These are phyloP conservation scores for Aegilops tauschii DNA, from an alignment of 176 grass and related monocot genomes.

Conservation along the genomic window DNA sequence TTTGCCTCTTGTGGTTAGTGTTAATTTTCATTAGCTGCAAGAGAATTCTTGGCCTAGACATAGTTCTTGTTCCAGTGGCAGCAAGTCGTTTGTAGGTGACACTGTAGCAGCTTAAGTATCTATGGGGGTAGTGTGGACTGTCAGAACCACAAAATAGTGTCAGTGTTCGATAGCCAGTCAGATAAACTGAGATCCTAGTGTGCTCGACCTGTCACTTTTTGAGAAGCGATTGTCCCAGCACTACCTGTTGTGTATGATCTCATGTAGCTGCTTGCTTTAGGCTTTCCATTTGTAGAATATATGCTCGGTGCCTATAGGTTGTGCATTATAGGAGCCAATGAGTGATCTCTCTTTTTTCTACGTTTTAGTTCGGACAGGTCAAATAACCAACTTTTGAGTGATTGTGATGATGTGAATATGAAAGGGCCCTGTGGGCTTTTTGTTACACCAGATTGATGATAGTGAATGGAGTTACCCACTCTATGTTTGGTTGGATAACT, in stretches of 20 bases:
- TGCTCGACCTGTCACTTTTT: background rate
- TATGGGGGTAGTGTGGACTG: background rate
- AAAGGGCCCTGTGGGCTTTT: background rate
- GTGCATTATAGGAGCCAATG: background rate
- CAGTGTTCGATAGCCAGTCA: background rate
- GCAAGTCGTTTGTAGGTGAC: background rate
- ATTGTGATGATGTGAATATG: conserved; percentile 10
- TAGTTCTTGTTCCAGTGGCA: background rate
- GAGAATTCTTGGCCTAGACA: background rate
- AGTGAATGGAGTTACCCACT: background rate
- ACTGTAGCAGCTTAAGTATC: background rate
- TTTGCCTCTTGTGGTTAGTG: background rate
- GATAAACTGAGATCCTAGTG: background rate
- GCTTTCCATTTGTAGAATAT: background rate
- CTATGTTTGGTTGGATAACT: background rate
- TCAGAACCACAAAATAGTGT: background rate
- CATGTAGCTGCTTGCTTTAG: background rate
- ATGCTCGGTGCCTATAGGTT: background rate
- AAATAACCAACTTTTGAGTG: conserved; percentile 1
- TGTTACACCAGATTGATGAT: background rate
- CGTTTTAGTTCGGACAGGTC: background rate
- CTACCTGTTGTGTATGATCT: background rate
- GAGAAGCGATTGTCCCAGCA: background rate
- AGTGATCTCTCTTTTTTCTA: background rate
- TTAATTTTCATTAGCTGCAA: background rate